Percentiles rank a stretch among this genome's conserved stretches.
These are phyloP conservation scores for Lactarius deliciosus DNA, from an alignment of 768 basidiomycete genomes.

Conservation along the genomic window DNA sequence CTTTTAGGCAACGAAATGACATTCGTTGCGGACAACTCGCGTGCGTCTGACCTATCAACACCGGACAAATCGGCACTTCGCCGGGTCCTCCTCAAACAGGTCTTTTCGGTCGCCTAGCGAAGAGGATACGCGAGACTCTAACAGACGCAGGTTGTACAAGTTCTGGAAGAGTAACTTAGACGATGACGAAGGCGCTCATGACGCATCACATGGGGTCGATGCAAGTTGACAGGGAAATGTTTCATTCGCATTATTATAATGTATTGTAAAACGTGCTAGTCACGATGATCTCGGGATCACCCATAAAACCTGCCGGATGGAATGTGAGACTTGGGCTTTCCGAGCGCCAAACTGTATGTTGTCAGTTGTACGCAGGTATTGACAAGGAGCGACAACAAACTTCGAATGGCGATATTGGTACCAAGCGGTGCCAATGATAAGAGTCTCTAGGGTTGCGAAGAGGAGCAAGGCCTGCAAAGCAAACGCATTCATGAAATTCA, in stretches of 20 bases:
- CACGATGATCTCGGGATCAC: not conserved
- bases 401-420: conserved; percentile 32
- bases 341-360: conserved; percentile 7
- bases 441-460: conserved; percentile 32
- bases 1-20: conserved; percentile 43
- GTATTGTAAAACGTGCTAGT: not conserved
- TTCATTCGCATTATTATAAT: not conserved
- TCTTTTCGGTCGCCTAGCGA: conserved; percentile 76
- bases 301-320: conserved; percentile 11
- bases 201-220: conserved; percentile 1
- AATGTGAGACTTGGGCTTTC: conserved; percentile 18
- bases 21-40: conserved; percentile 54
- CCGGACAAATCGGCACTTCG: conserved; percentile 43
- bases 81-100: conserved; percentile 52
- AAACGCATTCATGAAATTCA: not conserved
- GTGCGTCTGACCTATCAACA: conserved; percentile 42
- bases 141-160: conserved; percentile 79
- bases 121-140: conserved; percentile 71
- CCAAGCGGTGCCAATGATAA: conserved; percentile 31
- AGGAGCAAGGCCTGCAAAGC: conserved; percentile 31
- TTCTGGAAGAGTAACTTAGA: conserved; percentile 65
- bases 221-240: conserved; percentile 16
- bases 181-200: conserved; percentile 42
- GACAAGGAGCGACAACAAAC: conserved; percentile 20
- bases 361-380: not conserved